phyloP scores from a whole-genome alignment of 257 asterid genomes.

The Ilex asprella region DNA sequence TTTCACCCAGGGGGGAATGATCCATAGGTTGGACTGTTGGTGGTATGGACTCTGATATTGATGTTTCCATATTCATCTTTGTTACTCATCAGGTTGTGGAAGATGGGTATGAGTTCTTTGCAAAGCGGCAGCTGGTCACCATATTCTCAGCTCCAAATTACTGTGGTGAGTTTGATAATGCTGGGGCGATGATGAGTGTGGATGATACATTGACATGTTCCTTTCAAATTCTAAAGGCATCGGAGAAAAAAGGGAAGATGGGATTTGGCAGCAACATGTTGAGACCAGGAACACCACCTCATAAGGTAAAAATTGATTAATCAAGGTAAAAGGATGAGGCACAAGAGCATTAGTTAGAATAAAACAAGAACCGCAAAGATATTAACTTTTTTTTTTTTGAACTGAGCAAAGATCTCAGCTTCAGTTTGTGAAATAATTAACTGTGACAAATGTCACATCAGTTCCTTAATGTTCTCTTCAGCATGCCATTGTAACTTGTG shows the following conservation, averaged over 20 bases:
- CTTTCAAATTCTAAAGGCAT: constrained; percentile 23
- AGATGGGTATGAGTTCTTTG: constrained; percentile 26
- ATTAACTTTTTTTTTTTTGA: too few species aligned
- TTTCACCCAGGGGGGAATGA: neutral
- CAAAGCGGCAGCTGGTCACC: constrained; percentile 23
- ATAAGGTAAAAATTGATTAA: constrained; percentile 12
- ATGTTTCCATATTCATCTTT: too few species aligned
- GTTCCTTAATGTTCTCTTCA: too few species aligned
- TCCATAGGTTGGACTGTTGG: neutral
- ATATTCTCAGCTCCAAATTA: constrained; percentile 26
- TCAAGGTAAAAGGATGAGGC: too few species aligned
- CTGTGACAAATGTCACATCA: too few species aligned
- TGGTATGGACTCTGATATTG: neutral
- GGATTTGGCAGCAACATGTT: constrained; percentile 15
- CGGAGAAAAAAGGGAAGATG: constrained; percentile 21
- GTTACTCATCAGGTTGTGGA: constrained; percentile 18
- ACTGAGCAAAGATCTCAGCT: too few species aligned
- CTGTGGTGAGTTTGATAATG: constrained; percentile 26
- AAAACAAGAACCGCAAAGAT: too few species aligned
- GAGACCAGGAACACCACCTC: constrained; percentile 27
- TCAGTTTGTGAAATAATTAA: too few species aligned
- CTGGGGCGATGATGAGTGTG: constrained; percentile 28
- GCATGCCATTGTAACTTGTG: too few species aligned
- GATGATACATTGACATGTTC: constrained; percentile 25
- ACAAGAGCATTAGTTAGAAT: too few species aligned